Base-by-base conservation (phyloP, 73 alveolate species). In the Blepharisma japonicum region DNA sequence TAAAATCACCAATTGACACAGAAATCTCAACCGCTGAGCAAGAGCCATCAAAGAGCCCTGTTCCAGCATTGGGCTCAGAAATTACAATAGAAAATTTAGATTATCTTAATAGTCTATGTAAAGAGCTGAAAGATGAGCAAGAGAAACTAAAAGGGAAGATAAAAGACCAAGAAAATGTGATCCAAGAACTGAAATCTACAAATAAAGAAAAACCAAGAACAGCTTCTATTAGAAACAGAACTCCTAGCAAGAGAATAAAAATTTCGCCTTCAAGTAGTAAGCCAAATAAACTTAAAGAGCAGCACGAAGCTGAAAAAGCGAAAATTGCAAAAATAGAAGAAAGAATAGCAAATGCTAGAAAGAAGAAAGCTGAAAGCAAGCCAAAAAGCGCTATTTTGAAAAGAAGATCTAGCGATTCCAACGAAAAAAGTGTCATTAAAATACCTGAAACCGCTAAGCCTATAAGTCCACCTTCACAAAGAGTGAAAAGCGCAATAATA, bases 301-400 rank as follows among this genome's bases (percentile, higher is more conserved):
- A 61, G 48, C 74, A 61, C 5, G 47, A 20, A 8, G 47, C 14
- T 9, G 74, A 61, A 61, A 14, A 39, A 2, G 74, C 74, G 3
- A 61, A 61, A 61, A n/a, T 61, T 25, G 47, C 50, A 0, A 39
- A 14, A 20, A 61, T 61, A 8, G 74, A 61, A 61, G 74, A 61
- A 61, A 61, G 23, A 61, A n/a, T 61, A 1, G 74, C 14, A 5
- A 61, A 61, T 25, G 74, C 74, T 14, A 14, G 74, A 25, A 61
- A 61, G 23, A 61, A 61, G 5, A 14, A 39, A 61, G 14, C 23
- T 1, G 74, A 61, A 25, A n/a, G 23, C 11, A 25, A 14, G 23
- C 39, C 47, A 2, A 61, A 25, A 61, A 25, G 38, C 47, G 23
- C 18, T 1, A 39, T 14, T 18, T 53, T 53, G 23, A 11, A 53